A percentile compares a stretch with the other conserved stretches of the same genome.
Conservation (phyloP, 2,329 filamentous ascomycete genomes). For the Daldinia eschscholtzii region DNA sequence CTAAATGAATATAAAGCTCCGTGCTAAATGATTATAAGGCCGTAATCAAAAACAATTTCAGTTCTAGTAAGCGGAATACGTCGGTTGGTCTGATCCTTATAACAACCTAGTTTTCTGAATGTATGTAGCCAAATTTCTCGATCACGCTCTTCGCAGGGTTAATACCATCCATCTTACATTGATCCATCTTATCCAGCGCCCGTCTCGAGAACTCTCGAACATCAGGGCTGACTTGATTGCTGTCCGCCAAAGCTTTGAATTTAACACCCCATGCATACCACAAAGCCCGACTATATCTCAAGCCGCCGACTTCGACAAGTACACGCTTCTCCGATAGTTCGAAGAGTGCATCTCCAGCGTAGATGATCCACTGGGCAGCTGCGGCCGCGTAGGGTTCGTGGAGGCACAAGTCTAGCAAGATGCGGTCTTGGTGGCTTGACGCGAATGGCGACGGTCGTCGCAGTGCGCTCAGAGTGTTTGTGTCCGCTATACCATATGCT, state of each 20-base stretch:
- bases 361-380: neutral
- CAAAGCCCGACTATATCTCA: neutral
- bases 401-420: neutral
- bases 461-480: neutral
- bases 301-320: neutral
- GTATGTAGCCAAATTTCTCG: neutral
- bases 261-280: neutral
- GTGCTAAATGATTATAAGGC: neutral
- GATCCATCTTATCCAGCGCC: neutral
- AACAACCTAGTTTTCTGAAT: neutral
- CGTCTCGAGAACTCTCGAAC: neutral
- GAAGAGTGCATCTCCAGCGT: neutral
- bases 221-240: neutral
- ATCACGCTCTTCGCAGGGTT: conserved; percentile 1
- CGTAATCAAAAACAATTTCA: neutral
- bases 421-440: neutral
- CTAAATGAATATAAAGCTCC: neutral
- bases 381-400: conserved; percentile 1
- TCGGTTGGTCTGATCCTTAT: neutral
- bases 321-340: conserved; percentile 2
- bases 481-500: neutral
- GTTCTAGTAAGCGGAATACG: neutral
- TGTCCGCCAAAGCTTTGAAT: neutral
- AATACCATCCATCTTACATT: neutral
- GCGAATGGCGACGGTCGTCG: conserved; percentile 3